Percentiles rank a stretch among this genome's conserved stretches.
Evolutionary conservation across 1,284 basidiomycete genomes (phyloP).

Genomic region (Omphalotus olearius): DNA sequence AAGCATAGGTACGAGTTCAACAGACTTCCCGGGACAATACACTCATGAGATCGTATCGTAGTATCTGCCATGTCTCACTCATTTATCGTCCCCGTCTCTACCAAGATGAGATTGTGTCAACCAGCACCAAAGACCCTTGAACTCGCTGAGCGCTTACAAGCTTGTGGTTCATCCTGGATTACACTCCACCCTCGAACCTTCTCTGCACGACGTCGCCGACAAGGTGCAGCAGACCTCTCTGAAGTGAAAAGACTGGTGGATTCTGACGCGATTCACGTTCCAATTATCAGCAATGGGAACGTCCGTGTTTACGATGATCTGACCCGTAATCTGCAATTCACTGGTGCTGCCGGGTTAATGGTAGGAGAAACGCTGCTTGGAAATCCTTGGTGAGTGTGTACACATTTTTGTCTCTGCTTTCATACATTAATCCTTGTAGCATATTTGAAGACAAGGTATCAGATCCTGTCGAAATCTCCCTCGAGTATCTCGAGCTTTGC

Average conservation of each 20-base stretch:
- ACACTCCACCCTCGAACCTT: slow-evolving; percentile 71
- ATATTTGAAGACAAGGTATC: slow-evolving; percentile 48
- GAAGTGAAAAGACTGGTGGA: slow-evolving; percentile 54
- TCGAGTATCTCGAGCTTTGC: slow-evolving; percentile 62
- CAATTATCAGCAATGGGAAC: slow-evolving; percentile 75
- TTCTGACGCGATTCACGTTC: slow-evolving; percentile 35
- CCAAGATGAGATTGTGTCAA: slow-evolving; percentile 63
- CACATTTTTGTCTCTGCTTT: background rate
- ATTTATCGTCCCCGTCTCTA: slow-evolving; percentile 56
- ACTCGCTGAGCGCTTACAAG: slow-evolving; percentile 53
- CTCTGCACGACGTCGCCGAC: slow-evolving; percentile 59
- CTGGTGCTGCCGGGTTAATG: slow-evolving; percentile 74
- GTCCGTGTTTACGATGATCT: slow-evolving; percentile 59
- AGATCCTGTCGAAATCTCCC: slow-evolving; percentile 57
- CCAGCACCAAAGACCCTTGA: slow-evolving; percentile 50
- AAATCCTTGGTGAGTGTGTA: slow-evolving; percentile 56
- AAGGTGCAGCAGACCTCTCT: slow-evolving; percentile 62
- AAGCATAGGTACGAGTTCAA: slow-evolving; percentile 44
- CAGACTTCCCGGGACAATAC: background rate
- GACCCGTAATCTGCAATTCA: slow-evolving; percentile 44
- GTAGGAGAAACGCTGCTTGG: slow-evolving; percentile 69
- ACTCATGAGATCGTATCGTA: slow-evolving; percentile 19
- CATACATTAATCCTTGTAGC: slow-evolving; percentile 25
- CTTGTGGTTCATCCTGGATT: slow-evolving; percentile 59
- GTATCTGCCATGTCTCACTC: slow-evolving; percentile 57